Evolutionary conservation across 2,329 filamentous ascomycete species (phyloP).

Genomic region (Aspergillus texensis): DNA sequence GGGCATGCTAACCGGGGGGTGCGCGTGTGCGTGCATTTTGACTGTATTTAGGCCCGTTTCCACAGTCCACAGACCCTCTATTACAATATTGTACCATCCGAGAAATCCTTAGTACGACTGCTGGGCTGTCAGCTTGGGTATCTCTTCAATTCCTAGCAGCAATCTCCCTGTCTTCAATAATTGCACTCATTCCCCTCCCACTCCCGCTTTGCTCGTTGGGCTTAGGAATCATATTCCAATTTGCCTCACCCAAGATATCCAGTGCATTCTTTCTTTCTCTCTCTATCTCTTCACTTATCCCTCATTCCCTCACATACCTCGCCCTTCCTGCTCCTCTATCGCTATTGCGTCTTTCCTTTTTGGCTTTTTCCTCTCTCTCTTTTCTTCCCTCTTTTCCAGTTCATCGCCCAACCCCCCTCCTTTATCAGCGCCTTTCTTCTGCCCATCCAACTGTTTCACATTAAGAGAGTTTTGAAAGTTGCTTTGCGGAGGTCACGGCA

Average conservation of each 20-base stretch:
- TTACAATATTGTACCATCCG: neutral
- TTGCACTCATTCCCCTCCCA: neutral
- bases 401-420: neutral
- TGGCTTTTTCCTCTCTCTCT: neutral
- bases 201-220: neutral
- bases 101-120: neutral
- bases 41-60: conserved; percentile 12
- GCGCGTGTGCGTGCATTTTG: conserved; percentile 13
- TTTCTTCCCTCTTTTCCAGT: neutral
- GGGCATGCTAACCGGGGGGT: neutral
- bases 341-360: neutral
- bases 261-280: neutral
- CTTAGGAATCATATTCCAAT: neutral
- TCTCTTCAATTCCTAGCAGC: neutral
- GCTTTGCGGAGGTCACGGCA: neutral
- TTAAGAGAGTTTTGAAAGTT: neutral
- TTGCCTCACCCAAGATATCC: neutral
- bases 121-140: neutral
- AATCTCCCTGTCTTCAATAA: neutral
- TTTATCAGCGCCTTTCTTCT: neutral
- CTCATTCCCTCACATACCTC: neutral
- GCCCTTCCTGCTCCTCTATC: neutral
- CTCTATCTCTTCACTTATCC: neutral
- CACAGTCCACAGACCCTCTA: conserved; percentile 4
- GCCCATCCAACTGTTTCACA: neutral